phyloP scores from a whole-genome alignment of 2,329 filamentous ascomycete genomes.

The Fusarium praegraminearum region DNA sequence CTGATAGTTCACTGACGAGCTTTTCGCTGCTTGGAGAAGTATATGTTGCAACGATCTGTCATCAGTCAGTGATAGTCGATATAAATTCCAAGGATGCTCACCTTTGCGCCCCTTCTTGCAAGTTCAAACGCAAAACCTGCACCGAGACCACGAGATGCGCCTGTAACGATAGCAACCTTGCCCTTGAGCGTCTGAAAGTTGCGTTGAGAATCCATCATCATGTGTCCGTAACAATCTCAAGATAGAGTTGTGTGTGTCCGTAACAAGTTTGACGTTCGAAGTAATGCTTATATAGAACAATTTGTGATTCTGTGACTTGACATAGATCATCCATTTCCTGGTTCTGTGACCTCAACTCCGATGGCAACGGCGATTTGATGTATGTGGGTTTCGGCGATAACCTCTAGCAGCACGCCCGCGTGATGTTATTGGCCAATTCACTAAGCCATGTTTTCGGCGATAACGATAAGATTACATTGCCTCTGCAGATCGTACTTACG shows the following conservation, averaged over 20 bases:
- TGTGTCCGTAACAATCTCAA: not conserved
- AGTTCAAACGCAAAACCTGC: slow-evolving; percentile 29
- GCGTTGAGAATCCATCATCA: slow-evolving; percentile 3
- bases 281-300: not conserved
- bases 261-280: no score
- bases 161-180: slow-evolving; percentile 30
- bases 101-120: slow-evolving; percentile 31
- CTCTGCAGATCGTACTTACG: no score
- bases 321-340: not conserved
- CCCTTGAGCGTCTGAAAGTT: slow-evolving; percentile 29
- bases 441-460: slow-evolving; percentile 4
- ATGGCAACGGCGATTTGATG: slow-evolving; percentile 3
- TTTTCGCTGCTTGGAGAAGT: slow-evolving; percentile 24
- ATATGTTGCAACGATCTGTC: slow-evolving; percentile 28
- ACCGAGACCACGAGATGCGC: slow-evolving; percentile 31
- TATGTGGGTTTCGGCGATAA: slow-evolving; percentile 28
- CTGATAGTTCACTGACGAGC: slow-evolving; percentile 10
- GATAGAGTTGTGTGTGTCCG: not conserved
- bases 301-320: not conserved
- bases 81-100: rapidly evolving
- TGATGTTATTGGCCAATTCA: not conserved
- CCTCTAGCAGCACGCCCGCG: no score
- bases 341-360: not conserved
- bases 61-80: not conserved
- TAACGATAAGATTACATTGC: not conserved